phyloP scores from a whole-genome alignment of 2,329 filamentous ascomycete genomes.

The Acephala macrosclerotiorum region DNA sequence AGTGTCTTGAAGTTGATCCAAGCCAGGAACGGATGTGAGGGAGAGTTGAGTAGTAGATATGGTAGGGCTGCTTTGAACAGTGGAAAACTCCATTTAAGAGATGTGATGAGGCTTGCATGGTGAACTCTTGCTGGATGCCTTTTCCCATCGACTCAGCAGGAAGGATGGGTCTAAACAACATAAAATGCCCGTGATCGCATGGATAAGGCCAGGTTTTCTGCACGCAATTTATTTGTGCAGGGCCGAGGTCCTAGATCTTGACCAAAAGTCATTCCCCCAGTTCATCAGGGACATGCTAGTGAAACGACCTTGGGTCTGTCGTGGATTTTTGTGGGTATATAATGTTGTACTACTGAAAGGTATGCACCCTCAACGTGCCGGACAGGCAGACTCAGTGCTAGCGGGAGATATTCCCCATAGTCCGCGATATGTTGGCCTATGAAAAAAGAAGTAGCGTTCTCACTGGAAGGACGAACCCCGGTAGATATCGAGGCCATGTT shows the following conservation, averaged over 20 bases:
- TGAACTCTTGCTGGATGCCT: background rate
- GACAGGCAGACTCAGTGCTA: too few relatives aligned
- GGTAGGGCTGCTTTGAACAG: conserved; percentile 20
- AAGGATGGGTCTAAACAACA: background rate
- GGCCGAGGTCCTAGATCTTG: background rate
- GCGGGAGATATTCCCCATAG: too few relatives aligned
- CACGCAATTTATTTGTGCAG: background rate
- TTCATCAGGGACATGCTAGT: background rate
- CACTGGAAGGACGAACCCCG: too few relatives aligned
- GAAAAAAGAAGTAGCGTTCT: too few relatives aligned
- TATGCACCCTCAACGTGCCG: too few relatives aligned
- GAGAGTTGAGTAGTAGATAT: conserved; percentile 9
- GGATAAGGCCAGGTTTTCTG: background rate
- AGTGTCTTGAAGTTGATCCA: background rate
- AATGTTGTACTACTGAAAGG: too few relatives aligned
- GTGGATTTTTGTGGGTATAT: background rate
- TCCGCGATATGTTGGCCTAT: too few relatives aligned
- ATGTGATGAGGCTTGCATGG: conserved; percentile 1
- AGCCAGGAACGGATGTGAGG: background rate
- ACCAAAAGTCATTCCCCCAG: background rate
- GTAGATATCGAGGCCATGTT: too few relatives aligned
- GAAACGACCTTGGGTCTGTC: background rate
- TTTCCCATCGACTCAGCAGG: background rate
- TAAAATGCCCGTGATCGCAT: background rate
- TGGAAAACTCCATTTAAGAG: conserved; percentile 12